Conservation (phyloP, 108 stramenopile species). For the Skeletonema grethae region DNA sequence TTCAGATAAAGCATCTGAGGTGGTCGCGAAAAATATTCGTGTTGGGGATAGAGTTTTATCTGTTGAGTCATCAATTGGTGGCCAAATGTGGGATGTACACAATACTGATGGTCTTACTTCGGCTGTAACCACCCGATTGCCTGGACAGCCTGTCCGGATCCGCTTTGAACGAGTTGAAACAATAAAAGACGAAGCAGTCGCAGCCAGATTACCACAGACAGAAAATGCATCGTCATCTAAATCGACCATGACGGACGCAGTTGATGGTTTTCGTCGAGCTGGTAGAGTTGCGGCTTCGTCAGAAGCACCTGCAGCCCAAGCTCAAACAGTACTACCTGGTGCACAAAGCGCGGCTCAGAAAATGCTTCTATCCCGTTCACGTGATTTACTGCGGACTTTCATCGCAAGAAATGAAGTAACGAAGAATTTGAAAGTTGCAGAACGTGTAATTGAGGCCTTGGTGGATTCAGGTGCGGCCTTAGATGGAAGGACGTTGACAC, state of each 20-base stretch:
- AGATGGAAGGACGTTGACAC: constrained; percentile 73
- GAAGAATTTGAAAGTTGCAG: constrained; percentile 74
- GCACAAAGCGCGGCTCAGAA: constrained; percentile 36
- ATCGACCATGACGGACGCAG: constrained; percentile 39
- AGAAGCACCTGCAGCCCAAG: constrained; percentile 5
- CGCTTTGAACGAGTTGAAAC: constrained; percentile 62
- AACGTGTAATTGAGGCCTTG: constrained; percentile 80
- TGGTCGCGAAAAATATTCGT: constrained; percentile 62
- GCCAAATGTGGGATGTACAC: constrained; percentile 83
- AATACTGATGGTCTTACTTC: constrained; percentile 81
- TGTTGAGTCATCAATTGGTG: constrained; percentile 77
- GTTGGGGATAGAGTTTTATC: constrained; percentile 79
- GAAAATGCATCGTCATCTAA: constrained; percentile 10
- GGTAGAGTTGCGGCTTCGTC: constrained; percentile 14
- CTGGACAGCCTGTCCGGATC: constrained; percentile 73
- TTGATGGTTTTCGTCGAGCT: constrained; percentile 45
- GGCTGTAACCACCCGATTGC: constrained; percentile 79
- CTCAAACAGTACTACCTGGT: constrained; percentile 18
- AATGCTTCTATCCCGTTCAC: constrained; percentile 67
- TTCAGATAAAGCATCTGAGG: constrained; percentile 59
- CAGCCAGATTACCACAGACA: neutral
- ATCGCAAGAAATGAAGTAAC: constrained; percentile 52
- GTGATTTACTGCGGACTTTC: constrained; percentile 73
- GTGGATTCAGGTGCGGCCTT: constrained; percentile 68
- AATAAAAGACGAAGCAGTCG: constrained; percentile 11